Evolutionary conservation across 768 basidiomycete genomes (phyloP).

Genomic region (Trametes cubensis): DNA sequence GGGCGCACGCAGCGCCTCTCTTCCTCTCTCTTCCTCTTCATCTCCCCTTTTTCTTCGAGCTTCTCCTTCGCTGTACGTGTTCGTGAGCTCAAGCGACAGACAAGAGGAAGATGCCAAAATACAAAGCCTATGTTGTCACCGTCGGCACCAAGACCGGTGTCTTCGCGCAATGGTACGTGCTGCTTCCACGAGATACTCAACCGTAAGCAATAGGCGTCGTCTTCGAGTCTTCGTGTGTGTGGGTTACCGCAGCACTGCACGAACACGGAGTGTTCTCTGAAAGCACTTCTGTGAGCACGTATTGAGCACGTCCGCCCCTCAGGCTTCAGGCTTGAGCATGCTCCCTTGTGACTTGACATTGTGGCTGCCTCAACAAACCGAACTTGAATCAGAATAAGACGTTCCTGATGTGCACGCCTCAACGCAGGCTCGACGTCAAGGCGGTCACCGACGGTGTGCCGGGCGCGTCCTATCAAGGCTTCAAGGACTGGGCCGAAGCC

Average conservation of each 20-base stretch:
- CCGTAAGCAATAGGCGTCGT: no score
- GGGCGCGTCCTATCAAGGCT: conserved; percentile 15
- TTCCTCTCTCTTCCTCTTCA: not conserved
- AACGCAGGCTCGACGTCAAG: conserved; percentile 13
- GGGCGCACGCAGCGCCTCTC: not conserved
- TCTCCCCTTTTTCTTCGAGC: not conserved
- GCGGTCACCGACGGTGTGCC: not conserved
- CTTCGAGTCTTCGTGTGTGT: not conserved
- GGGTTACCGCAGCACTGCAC: conserved; percentile 7
- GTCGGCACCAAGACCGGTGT: conserved; percentile 30
- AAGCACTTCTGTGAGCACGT: not conserved
- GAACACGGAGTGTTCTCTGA: not conserved
- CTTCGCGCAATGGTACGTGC: conserved; percentile 30
- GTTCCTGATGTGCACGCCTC: conserved; percentile 5
- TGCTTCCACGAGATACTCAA: not conserved
- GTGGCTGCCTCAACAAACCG: no score
- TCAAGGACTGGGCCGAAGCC: conserved; percentile 4
- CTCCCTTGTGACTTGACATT: no score
- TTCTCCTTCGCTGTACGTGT: not conserved
- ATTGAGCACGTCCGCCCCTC: not conserved
- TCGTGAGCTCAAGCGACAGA: not conserved
- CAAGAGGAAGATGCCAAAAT: conserved; percentile 8
- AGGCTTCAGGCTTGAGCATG: no score
- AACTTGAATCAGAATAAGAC: not conserved
- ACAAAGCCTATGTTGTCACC: conserved; percentile 27